Evolutionary conservation across 1,139 yeast species (phyloP), one percentile per base, ranked within the genome.

Genomic region (Taiozyma sp.): DNA sequence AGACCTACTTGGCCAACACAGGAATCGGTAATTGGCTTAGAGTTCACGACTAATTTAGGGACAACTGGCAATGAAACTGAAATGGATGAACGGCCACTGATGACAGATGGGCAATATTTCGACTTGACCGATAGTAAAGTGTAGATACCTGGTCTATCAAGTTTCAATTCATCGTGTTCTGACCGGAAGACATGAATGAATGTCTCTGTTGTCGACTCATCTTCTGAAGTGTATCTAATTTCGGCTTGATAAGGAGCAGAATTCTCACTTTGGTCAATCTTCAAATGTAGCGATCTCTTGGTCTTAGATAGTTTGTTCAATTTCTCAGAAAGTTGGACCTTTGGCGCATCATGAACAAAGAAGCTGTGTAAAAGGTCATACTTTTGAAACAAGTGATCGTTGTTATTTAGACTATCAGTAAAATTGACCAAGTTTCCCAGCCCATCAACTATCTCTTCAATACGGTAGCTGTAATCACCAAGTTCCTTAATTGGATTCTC

Each of bases 1-100:
- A 90, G 82, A 0, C 98, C 99, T 10, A 90, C 84, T 49, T 92
- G 89, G 1, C 99, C 99, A 36, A 95, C 87, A 71, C 99, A 93
- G 53, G 86, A 81, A 63, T 93, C 98, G 39, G 82, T 73, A 3
- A 92, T 81, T 3, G 91, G 83, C 4, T 74, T 71, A 1, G 88
- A 79, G 5, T 64, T 57, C 7, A 87, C 81, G 49, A 65, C 72
- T 58, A 83, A 76, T 52, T 64, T 67, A 3, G 93, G 93, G 23
- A 81, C 70, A 8, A 74, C 68, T 4, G 85, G 83, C 45, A 73
- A 71, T 0, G 84, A 72, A 1, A 80, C 76, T 13, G 75, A 57
- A 36, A 80, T 70, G 19, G 69, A 64, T 2, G 80, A 67, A 19
- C 78, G 71, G 50, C 79, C 79, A 46, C 70, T 65, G 42, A 83